Evolutionary conservation across 208 protist species (phyloP), one percentile per base, ranked within the genome.

Genomic region (Acanthamoeba triangularis): DNA sequence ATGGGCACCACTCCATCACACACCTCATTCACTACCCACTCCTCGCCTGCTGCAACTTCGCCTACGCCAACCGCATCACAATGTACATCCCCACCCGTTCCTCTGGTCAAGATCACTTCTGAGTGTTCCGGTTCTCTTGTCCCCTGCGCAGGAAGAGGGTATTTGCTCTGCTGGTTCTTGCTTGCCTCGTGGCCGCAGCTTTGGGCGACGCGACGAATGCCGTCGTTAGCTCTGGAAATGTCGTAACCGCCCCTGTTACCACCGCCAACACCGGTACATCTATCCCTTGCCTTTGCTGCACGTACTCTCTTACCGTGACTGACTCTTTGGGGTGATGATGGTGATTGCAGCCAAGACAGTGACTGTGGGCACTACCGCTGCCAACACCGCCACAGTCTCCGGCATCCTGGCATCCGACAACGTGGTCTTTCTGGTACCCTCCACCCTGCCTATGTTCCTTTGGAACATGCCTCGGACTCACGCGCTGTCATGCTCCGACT

Each of bases 371-470:
- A 72, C 65, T 1, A 72, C 65, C 30, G 30, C 65, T 30, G 33
- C 61, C 61, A 67, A 67, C 61, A 72, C 33, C 65, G 20, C 8
- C 11, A 30, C 37, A 3, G 11, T 16, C 72, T 28, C 23, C 18
- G 41, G 41, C 13, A 7, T 82, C 37, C 11, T 82, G 0, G 8
- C 72, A 0, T 35, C 18, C 37, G 72, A 82, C 72, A 82, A 82
- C 72, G 72, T 82, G 0, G 72, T 82, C 37, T 82, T 82, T 37
- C 30, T 82, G 72, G 72, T 82, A 82, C 72, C 6, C 23, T 56
- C 7, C 14, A n/a, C 0, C 13, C 30, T 30, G 11, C 49, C 3
- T 47, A 30, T 78, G 5, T 44, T 78, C 8, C 13, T 28, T 28
- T 78, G 69, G 35, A 3, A 8, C 65, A 65, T 30, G 18, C 2